Evolutionary conservation across 257 asterid species (phyloP).

Genomic region (Scutellaria galericulata): DNA sequence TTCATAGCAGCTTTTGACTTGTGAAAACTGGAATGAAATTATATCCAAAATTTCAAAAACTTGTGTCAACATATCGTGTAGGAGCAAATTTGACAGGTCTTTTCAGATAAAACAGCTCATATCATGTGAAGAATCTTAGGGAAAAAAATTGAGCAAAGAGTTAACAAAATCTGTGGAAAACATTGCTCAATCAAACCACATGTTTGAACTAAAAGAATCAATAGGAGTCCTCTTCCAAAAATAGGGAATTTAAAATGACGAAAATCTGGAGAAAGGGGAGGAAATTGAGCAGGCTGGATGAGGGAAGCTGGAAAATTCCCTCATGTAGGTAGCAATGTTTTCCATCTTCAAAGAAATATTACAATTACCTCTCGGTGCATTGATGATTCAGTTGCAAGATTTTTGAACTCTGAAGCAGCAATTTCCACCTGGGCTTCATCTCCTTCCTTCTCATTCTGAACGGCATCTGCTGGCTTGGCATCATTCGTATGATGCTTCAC

Average conservation of each 20-base stretch:
- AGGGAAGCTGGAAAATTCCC: conserved; percentile 11
- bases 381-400: conserved; percentile 48
- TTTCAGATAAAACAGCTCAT: conserved; percentile 10
- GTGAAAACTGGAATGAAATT: not conserved
- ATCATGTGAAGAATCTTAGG: not conserved
- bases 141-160: not conserved
- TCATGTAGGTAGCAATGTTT: not conserved
- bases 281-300: conserved; percentile 2
- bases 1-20: not conserved
- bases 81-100: not conserved
- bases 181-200: conserved; percentile 3
- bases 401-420: conserved; percentile 52
- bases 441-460: conserved; percentile 41
- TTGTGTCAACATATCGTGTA: conserved; percentile 11
- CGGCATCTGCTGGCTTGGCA: conserved; percentile 46
- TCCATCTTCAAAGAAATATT: conserved; percentile 27
- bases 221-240: not conserved
- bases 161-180: not conserved
- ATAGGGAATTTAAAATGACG: not conserved
- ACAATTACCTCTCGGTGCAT: conserved; percentile 58
- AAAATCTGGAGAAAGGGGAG: conserved; percentile 17
- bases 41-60: not conserved
- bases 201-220: not conserved
- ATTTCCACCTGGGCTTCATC: conserved; percentile 46
- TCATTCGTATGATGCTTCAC: conserved; percentile 46